Base-by-base conservation (phyloP, 2,329 filamentous ascomycete genomes). In the Botrytis cinerea region DNA sequence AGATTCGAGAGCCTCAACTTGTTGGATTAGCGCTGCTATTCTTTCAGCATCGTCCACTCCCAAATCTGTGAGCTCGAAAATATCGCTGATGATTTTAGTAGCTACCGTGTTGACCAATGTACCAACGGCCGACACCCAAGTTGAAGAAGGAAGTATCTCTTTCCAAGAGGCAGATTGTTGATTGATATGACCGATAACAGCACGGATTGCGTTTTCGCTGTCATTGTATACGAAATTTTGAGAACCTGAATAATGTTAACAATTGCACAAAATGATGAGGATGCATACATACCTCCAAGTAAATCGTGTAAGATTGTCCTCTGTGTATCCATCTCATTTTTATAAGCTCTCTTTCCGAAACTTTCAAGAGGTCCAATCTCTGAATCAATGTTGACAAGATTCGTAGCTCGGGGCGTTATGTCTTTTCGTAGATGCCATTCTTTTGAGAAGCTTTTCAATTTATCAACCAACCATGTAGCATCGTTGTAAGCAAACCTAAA, bases 401-500 rank as follows among this genome's bases (percentile, higher is more conserved):
- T 84, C 62, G 84, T 84, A 1, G 87, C 87, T 18, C 86, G 83
- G 2, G 83, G 79, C 3, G 83, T 83, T 10, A 91, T 79, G 75
- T 90, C 87, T 9, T 84, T 82, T 2, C 88, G 85, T 32, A 82
- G 78, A 76, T 87, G 87, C 89, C 89, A 91, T 1, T 81, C 77
- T 2, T 81, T 78, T 0, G 84, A 81, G 72, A 89, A 85, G 2
- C 85, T 84, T 4, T 83, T 81, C 10, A 92, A 82, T 69, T 84
- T 84, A 78, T 91, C 88, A 1, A 89, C 86, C 12, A 92, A 82
- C 79, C 91, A 91, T 76, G 86, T 87, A 54, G 89, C 86, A 78
- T 92, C 90, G 74, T 92, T 92, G 78, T 92, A 92, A 8, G 92
- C 83, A 75, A 86, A 90, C 87, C 88, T 90, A 28, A 9, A 40